A percentile compares a stretch with the other conserved stretches of the same genome.
Evolutionary conservation across 768 basidiomycete genomes (phyloP).

Genomic region (Russula dissimulans): DNA sequence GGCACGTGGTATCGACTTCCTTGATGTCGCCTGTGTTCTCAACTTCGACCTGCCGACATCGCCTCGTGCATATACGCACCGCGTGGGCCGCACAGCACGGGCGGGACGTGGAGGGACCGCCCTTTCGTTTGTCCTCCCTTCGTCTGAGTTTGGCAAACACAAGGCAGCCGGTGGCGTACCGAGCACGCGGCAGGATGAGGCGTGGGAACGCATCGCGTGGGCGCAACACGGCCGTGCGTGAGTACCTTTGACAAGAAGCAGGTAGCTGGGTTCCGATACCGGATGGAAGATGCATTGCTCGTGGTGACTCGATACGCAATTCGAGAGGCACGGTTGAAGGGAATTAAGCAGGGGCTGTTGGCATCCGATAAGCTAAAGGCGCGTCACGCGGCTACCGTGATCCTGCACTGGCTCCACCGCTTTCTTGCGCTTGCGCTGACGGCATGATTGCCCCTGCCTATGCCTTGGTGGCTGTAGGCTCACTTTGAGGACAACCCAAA

Average conservation of each 20-base stretch:
- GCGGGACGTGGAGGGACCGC: conserved; percentile 91
- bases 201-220: conserved; percentile 68
- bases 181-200: conserved; percentile 63
- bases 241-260: conserved; percentile 94
- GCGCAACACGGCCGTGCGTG: conserved; percentile 71
- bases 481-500: conserved; percentile 97
- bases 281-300: conserved; percentile 93
- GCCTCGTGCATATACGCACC: conserved; percentile 84
- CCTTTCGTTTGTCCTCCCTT: conserved; percentile 77
- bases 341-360: conserved; percentile 84
- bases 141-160: conserved; percentile 59
- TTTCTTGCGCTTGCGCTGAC: background rate
- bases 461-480: conserved; percentile 43
- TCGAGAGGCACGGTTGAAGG: conserved; percentile 66
- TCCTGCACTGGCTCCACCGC: background rate
- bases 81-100: conserved; percentile 92
- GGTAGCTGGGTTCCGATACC: conserved; percentile 94
- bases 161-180: conserved; percentile 61
- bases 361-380: conserved; percentile 97
- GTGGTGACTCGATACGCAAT: conserved; percentile 81
- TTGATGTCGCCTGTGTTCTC: conserved; percentile 93
- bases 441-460: background rate
- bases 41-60: conserved; percentile 96
- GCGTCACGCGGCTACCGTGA: conserved; percentile 16
- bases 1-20: conserved; percentile 92